Evolutionary conservation across 2,329 filamentous ascomycete species (phyloP).

Genomic region (Beauveria varroae): DNA sequence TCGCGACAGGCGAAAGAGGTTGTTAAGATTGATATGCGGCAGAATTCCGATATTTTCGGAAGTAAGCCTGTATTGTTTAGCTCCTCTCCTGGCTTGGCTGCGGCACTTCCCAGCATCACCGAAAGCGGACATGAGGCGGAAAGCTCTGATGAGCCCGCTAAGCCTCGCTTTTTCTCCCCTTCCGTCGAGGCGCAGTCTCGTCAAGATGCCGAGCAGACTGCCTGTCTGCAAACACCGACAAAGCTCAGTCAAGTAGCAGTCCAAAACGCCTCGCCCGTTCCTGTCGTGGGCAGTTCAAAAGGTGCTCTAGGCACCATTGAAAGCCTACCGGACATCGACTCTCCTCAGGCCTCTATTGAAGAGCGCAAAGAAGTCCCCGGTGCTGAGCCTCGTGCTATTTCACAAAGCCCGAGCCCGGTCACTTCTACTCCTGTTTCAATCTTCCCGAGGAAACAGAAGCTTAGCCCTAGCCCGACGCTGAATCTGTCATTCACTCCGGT

Average conservation of each 20-base stretch:
- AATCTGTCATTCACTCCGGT: conserved; percentile 22
- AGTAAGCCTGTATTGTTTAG: conserved; percentile 12
- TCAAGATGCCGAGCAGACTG: background rate
- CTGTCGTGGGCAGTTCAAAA: background rate
- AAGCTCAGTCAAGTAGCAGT: background rate
- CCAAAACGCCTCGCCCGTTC: background rate
- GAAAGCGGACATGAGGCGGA: conserved; percentile 1
- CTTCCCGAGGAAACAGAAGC: background rate
- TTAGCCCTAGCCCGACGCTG: conserved; percentile 9
- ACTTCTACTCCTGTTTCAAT: background rate
- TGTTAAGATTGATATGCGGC: conserved; percentile 27
- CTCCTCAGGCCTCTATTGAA: background rate
- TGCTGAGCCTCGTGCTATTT: background rate
- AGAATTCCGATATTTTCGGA: conserved; percentile 29
- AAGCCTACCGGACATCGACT: background rate
- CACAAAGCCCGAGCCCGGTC: conserved; percentile 1
- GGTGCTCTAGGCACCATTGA: background rate
- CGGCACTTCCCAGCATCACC: conserved; percentile 1
- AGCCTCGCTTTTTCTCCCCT: background rate
- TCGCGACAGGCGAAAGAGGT: conserved; percentile 16
- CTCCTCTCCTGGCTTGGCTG: background rate
- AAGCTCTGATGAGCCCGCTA: background rate
- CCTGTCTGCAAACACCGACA: background rate
- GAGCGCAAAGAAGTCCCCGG: background rate
- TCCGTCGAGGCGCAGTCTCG: background rate